Evolutionary conservation across 1,139 yeast genomes (phyloP).

Genomic region (Debaryomyces coudertii): DNA sequence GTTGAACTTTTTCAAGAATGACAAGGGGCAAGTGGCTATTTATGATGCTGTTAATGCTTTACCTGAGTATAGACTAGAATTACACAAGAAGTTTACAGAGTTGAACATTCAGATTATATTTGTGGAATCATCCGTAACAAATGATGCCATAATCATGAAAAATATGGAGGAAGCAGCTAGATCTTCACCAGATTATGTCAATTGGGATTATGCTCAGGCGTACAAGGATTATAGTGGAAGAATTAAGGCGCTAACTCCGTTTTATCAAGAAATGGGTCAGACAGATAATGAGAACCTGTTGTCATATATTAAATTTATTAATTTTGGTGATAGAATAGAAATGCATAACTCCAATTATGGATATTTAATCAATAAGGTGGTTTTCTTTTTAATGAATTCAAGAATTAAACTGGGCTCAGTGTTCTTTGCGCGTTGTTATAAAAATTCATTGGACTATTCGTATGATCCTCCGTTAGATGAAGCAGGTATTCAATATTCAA

Average conservation of each 20-base stretch:
- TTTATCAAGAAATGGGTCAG: constrained; percentile 54
- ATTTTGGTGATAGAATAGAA: constrained; percentile 86
- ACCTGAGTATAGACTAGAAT: constrained; percentile 62
- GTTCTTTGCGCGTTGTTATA: constrained; percentile 82
- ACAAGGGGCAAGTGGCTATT: constrained; percentile 89
- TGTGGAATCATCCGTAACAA: constrained; percentile 85
- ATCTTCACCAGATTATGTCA: constrained; percentile 83
- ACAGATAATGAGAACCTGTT: constrained; percentile 50
- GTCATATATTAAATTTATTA: constrained; percentile 79
- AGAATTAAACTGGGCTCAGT: constrained; percentile 84
- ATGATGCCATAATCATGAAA: constrained; percentile 65
- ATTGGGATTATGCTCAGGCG: constrained; percentile 70
- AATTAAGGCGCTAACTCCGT: constrained; percentile 53
- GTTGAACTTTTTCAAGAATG: constrained; percentile 66
- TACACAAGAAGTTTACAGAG: constrained; percentile 56
- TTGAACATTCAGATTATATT: constrained; percentile 76
- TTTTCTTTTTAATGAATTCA: constrained; percentile 86
- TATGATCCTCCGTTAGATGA: constrained; percentile 70
- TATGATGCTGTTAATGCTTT: constrained; percentile 94
- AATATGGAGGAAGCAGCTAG: constrained; percentile 83
- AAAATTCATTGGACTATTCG: constrained; percentile 56
- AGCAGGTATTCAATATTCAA: constrained; percentile 58
- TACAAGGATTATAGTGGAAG: constrained; percentile 61
- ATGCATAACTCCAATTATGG: constrained; percentile 84
- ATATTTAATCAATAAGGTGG: constrained; percentile 84